Evolutionary conservation across 2,329 filamentous ascomycete species (phyloP).

Genomic region (Pseudocercospora pini-densiflorae): DNA sequence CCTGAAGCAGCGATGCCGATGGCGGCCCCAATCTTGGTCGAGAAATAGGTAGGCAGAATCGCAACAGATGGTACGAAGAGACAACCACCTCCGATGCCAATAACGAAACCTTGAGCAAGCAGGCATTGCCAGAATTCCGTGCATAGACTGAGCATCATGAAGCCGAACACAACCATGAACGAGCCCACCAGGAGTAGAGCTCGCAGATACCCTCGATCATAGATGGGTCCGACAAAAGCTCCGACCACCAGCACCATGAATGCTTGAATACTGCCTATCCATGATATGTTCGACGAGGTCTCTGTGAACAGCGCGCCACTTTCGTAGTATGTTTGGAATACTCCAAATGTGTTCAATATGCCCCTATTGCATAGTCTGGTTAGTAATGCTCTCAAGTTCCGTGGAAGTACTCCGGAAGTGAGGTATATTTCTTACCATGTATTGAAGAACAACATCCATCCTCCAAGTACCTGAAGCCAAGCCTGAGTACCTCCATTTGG

Average conservation of each 20-base stretch:
- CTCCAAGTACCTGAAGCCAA: slow-evolving; percentile 54
- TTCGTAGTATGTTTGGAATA: slow-evolving; percentile 56
- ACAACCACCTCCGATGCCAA: slow-evolving; percentile 51
- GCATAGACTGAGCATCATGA: slow-evolving; percentile 58
- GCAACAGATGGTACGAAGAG: slow-evolving; percentile 53
- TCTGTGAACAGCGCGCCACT: slow-evolving; percentile 42
- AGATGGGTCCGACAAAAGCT: slow-evolving; percentile 53
- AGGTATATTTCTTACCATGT: slow-evolving; percentile 40
- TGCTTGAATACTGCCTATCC: slow-evolving; percentile 56
- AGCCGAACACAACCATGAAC: slow-evolving; percentile 53
- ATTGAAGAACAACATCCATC: slow-evolving; percentile 55
- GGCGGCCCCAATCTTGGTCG: slow-evolving; percentile 48
- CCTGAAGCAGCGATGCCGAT: slow-evolving; percentile 54
- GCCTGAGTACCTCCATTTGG: slow-evolving; percentile 49
- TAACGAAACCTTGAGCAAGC: slow-evolving; percentile 55
- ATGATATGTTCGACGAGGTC: slow-evolving; percentile 38
- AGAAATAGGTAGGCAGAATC: slow-evolving; percentile 56
- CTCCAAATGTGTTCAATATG: slow-evolving; percentile 54
- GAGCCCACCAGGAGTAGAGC: slow-evolving; percentile 48
- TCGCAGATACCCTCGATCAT: slow-evolving; percentile 55
- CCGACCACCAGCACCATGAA: slow-evolving; percentile 53
- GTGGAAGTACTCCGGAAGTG: background rate
- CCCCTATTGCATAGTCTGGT: slow-evolving; percentile 17
- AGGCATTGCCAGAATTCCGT: slow-evolving; percentile 55
- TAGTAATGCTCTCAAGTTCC: background rate